Percentiles rank a stretch among this genome's conserved stretches.
These are phyloP conservation scores for Lactarius hatsudake DNA, from an alignment of 768 basidiomycete species.

Conservation along the genomic window DNA sequence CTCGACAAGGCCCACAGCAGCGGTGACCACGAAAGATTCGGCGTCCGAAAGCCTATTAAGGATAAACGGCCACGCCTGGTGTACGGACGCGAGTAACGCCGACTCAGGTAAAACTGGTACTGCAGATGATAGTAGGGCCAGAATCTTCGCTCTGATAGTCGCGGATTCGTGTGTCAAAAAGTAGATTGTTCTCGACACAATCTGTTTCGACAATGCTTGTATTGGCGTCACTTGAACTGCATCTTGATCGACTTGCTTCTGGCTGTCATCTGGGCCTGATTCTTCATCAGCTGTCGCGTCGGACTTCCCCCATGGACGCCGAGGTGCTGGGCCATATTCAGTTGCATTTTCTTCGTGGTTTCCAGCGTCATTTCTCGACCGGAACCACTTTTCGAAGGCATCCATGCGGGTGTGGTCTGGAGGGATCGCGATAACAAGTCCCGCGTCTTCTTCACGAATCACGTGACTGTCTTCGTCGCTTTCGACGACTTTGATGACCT, in stretches of 20 bases:
- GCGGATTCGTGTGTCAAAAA: constrained; percentile 91
- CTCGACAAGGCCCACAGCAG: constrained; percentile 73
- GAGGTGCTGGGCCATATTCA: constrained; percentile 61
- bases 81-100: constrained; percentile 78
- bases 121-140: constrained; percentile 69
- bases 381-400: constrained; percentile 65
- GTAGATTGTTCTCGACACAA: constrained; percentile 81
- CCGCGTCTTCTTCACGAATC: constrained; percentile 22
- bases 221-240: constrained; percentile 60
- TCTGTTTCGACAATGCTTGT: constrained; percentile 77
- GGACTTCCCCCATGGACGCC: constrained; percentile 50
- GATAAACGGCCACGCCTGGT: constrained; percentile 93
- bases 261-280: constrained; percentile 27
- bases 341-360: constrained; percentile 40
- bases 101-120: constrained; percentile 70
- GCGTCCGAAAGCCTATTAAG: constrained; percentile 74
- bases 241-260: constrained; percentile 38
- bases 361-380: constrained; percentile 41
- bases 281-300: constrained; percentile 31
- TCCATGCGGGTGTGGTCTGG: constrained; percentile 42
- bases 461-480: constrained; percentile 42
- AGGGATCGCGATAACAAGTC: not conserved
- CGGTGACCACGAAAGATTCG: constrained; percentile 77
- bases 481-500: constrained; percentile 79
- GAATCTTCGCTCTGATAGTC: constrained; percentile 78